Percentiles rank a stretch among this genome's conserved stretches.
Conservation (phyloP, 1,284 basidiomycete genomes). For the Pseudozyma sp. region DNA sequence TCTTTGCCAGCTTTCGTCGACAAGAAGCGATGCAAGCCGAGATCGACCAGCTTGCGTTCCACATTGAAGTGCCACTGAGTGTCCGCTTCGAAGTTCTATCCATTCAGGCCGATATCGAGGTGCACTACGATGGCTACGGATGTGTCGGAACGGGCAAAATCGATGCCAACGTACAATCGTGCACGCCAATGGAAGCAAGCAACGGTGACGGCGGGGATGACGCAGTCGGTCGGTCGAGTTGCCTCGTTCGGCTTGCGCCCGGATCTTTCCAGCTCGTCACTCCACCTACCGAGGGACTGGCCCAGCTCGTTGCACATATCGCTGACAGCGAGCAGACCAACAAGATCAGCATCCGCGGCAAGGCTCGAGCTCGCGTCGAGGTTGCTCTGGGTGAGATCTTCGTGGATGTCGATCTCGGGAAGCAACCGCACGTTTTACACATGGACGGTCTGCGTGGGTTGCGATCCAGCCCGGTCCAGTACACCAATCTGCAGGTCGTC, state of each 20-base stretch:
- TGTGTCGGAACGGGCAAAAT: conserved; percentile 48
- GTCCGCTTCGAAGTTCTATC: conserved; percentile 42
- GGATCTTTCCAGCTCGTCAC: conserved; percentile 34
- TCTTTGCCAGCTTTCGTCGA: conserved; percentile 39
- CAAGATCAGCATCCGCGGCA: conserved; percentile 51
- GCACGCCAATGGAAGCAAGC: conserved; percentile 9
- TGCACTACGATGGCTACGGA: conserved; percentile 49
- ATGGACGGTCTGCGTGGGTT: conserved; percentile 41
- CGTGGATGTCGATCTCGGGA: conserved; percentile 46
- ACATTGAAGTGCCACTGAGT: conserved; percentile 48
- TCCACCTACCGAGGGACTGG: conserved; percentile 22
- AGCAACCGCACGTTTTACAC: conserved; percentile 27
- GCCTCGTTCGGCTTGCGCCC: conserved; percentile 25
- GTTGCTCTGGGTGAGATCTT: conserved; percentile 46
- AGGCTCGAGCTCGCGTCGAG: conserved; percentile 39
- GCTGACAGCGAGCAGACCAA: conserved; percentile 49
- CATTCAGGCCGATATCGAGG: conserved; percentile 49
- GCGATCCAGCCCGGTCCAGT: conserved; percentile 52
- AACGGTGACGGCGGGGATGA: neutral
- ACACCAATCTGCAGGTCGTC: conserved; percentile 51
- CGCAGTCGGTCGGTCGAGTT: neutral
- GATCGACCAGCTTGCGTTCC: conserved; percentile 44
- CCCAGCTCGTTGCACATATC: conserved; percentile 50
- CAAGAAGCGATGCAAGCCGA: conserved; percentile 30
- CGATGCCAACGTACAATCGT: conserved; percentile 32